These are phyloP conservation scores for Colletotrichum australisinense DNA, from an alignment of 2,329 filamentous ascomycete species.

Conservation along the genomic window DNA sequence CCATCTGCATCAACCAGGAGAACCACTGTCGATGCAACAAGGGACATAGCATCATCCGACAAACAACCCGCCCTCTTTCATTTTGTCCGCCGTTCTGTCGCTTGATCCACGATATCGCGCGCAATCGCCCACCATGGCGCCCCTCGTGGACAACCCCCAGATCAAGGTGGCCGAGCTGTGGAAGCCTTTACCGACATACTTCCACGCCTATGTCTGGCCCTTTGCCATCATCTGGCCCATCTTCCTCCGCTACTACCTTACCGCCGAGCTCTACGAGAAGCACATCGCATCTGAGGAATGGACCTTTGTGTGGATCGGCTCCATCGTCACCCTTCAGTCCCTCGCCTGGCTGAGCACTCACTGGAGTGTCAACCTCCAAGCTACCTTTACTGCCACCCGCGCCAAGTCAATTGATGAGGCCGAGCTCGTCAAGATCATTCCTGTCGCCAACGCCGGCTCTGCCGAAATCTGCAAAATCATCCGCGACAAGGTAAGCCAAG, in stretches of 20 bases:
- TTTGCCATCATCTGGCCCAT: conserved; percentile 92
- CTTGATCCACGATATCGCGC: neutral
- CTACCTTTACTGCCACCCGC: conserved; percentile 81
- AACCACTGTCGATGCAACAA: conserved; percentile 3
- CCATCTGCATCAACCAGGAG: neutral
- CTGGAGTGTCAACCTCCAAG: conserved; percentile 92
- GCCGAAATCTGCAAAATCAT: conserved; percentile 88
- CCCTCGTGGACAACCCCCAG: conserved; percentile 91
- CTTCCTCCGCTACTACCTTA: conserved; percentile 90
- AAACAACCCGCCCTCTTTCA: neutral
- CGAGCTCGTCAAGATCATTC: conserved; percentile 90
- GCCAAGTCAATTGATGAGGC: conserved; percentile 79
- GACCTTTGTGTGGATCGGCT: conserved; percentile 94
- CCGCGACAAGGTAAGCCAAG: conserved; percentile 67
- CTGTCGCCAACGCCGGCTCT: conserved; percentile 87
- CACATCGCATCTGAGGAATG: conserved; percentile 96
- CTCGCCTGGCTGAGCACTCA: conserved; percentile 96
- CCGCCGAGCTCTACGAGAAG: conserved; percentile 84
- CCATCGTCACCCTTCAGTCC: conserved; percentile 88
- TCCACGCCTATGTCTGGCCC: conserved; percentile 93
- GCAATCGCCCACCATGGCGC: conserved; percentile 65
- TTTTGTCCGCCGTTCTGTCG: neutral
- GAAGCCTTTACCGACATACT: conserved; percentile 82
- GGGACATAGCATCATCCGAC: neutral
- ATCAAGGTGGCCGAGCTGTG: conserved; percentile 90